Base-by-base conservation (phyloP, 1,139 yeast genomes). In the Suhomyces yuchorum region DNA sequence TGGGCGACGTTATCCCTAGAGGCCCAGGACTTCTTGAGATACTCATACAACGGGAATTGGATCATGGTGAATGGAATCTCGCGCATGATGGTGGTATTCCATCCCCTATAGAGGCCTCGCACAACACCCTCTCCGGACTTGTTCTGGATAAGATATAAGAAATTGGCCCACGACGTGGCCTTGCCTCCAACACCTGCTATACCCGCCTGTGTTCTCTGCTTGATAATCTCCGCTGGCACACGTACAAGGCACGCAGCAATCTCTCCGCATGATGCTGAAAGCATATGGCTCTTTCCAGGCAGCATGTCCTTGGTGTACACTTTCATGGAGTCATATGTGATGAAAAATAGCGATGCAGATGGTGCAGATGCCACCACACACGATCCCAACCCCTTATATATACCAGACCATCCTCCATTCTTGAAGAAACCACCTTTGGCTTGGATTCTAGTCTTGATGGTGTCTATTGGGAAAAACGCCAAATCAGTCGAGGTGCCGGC, bases 281-380 rank as follows among this genome's bases (percentile, higher is more conserved):
- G 55, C 98, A 93, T 92, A 62, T 93, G 98, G 51, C 73, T 64
- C 35, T 76, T 58, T 0, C 74, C 62, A 8, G 85, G 81, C 53
- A 63, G 63, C 26, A 68, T 53, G 42, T 64, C 69, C 40, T 77
- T 73, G 37, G 90, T 72, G 40, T 67, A 62, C 7, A 68, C 65
- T 59, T 93, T 93, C 68, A 85, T 72, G 4, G 85, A 73, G 62
- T 93, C 99, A 63, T 93, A 93, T 3, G 97, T 87, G 49, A 91
- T 79, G 65, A 93, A 93, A 62, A 93, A 93, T 37, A 93, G 71
- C 8, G 97, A 80, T 0, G 98, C 98, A 44, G 87, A 78, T 0
- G 99, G 99, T 0, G 99, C 98, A 46, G 96, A 87, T 0, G 98
- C 99, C 19, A 92, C 85, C 22, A 93, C 87, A 19, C 96, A 93